Evolutionary conservation across 768 basidiomycete species (phyloP).

Genomic region (Rhizopogon roseolus): DNA sequence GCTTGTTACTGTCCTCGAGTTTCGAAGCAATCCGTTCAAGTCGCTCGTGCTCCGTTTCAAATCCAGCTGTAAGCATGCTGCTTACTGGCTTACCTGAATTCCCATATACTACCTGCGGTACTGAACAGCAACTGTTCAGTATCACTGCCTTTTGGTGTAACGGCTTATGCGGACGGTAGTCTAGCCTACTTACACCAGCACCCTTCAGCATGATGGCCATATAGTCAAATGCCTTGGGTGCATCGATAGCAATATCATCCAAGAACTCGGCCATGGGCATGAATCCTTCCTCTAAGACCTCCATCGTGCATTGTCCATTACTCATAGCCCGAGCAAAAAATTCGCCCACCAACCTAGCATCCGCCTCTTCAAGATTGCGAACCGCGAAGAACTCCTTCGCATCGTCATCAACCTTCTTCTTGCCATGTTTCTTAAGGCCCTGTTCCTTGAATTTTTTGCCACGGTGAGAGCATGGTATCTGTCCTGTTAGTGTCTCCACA

Average conservation of each 20-base stretch:
- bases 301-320: conserved; percentile 54
- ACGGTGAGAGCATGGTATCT: background rate
- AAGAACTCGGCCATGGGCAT: conserved; percentile 64
- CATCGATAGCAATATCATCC: conserved; percentile 88
- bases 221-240: conserved; percentile 76
- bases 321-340: conserved; percentile 62
- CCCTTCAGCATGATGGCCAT: conserved; percentile 74
- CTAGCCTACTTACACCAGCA: no score
- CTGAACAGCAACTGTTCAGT: no score
- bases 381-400: conserved; percentile 83
- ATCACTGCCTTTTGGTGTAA: no score
- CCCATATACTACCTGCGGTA: no score
- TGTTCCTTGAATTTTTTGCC: background rate
- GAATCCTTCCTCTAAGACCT: conserved; percentile 74
- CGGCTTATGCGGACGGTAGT: no score
- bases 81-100: no score
- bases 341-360: conserved; percentile 72
- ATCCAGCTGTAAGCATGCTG: no score
- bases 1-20: conserved; percentile 54
- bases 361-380: conserved; percentile 80
- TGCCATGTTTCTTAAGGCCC: background rate
- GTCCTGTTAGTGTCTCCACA: background rate
- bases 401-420: conserved; percentile 77
- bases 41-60: conserved; percentile 54
- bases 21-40: conserved; percentile 54